Percentiles rank a stretch among this genome's conserved stretches.
These are phyloP conservation scores for Fusarium abutilonis DNA, from an alignment of 2,329 filamentous ascomycete species.

Conservation along the genomic window DNA sequence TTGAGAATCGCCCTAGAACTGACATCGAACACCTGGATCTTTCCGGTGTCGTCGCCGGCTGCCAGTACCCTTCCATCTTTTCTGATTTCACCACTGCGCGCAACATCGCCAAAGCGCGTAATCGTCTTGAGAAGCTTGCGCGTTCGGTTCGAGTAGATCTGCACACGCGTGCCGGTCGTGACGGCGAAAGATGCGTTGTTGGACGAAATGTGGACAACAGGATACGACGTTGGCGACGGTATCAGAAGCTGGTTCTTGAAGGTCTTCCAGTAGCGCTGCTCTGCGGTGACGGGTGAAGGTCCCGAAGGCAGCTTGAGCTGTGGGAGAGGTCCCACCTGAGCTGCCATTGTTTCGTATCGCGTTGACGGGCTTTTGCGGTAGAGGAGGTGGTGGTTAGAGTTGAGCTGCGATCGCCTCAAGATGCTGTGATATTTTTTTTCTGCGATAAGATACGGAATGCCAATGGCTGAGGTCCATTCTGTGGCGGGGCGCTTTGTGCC, in stretches of 20 bases:
- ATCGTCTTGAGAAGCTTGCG: slow-evolving; percentile 94
- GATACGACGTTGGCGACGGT: slow-evolving; percentile 88
- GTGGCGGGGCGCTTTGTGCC: background rate
- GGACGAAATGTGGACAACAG: slow-evolving; percentile 89
- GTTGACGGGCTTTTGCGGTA: slow-evolving; percentile 31
- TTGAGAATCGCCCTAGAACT: slow-evolving; percentile 88
- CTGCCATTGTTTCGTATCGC: slow-evolving; percentile 71
- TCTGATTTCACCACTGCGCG: slow-evolving; percentile 87
- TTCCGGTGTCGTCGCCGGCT: slow-evolving; percentile 89
- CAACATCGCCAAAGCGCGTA: slow-evolving; percentile 90
- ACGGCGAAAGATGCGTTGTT: slow-evolving; percentile 83
- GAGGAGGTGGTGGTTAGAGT: slow-evolving; percentile 14
- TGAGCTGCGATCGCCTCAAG: slow-evolving; percentile 11
- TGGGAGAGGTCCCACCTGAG: slow-evolving; percentile 81
- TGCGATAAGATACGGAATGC: slow-evolving; percentile 41
- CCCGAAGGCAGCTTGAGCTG: slow-evolving; percentile 85
- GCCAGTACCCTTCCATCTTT: slow-evolving; percentile 89
- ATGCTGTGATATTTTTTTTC: slow-evolving; percentile 46
- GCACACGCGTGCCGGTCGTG: slow-evolving; percentile 91
- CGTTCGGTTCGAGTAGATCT: slow-evolving; percentile 92
- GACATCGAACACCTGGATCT: slow-evolving; percentile 95
- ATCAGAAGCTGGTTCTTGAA: slow-evolving; percentile 93
- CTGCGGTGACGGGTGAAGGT: slow-evolving; percentile 83
- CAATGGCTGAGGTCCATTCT: slow-evolving; percentile 36
- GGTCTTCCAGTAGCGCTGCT: slow-evolving; percentile 95